phyloP scores from a whole-genome alignment of 331 rosid species.

The Arachis monticola region DNA sequence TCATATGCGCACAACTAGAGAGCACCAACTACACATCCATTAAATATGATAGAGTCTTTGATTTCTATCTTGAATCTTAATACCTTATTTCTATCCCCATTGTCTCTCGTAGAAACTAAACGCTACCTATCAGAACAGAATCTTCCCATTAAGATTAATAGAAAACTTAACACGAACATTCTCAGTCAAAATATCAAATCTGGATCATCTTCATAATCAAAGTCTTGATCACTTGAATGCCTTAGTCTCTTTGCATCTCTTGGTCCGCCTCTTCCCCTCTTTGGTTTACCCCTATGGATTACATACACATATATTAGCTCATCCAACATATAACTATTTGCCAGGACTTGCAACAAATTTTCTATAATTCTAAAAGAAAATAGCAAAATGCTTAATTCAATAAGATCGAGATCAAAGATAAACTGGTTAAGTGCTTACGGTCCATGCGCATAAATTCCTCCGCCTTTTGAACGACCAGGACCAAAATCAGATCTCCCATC shows the following conservation, averaged over 20 bases:
- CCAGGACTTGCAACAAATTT: constrained; percentile 10
- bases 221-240: constrained; percentile 76
- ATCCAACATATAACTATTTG: constrained; percentile 7
- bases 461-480: constrained; percentile 95
- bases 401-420: not conserved
- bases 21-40: constrained; percentile 22
- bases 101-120: too few species aligned
- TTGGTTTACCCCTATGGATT: constrained; percentile 83
- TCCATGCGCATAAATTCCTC: constrained; percentile 87
- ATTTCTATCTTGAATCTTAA: too few species aligned
- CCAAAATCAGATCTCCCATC: constrained; percentile 92
- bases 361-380: not conserved
- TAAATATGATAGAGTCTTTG: not conserved
- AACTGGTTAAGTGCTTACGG: constrained; percentile 72
- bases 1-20: constrained; percentile 17
- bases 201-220: constrained; percentile 82
- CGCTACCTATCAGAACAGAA: not conserved
- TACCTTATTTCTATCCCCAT: too few species aligned
- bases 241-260: constrained; percentile 86
- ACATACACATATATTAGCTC: constrained; percentile 15
- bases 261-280: constrained; percentile 91
- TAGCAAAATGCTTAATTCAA: not conserved
- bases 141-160: not conserved
- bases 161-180: constrained; percentile 25
- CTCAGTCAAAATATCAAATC: constrained; percentile 66